These are phyloP conservation scores for Metahyphopichia silvanorum DNA, from an alignment of 805 yeast species.

Conservation along the genomic window DNA sequence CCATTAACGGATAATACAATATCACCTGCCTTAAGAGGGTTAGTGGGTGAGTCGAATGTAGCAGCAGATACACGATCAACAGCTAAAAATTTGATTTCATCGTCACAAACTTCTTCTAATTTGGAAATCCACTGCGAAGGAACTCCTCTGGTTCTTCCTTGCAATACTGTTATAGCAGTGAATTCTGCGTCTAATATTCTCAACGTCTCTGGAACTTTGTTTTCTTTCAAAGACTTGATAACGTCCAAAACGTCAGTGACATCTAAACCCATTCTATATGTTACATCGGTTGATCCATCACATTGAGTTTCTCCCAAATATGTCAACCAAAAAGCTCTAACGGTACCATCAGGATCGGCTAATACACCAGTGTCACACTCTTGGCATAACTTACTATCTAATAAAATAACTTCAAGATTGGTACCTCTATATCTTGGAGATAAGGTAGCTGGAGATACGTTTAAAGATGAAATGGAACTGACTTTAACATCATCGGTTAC, in stretches of 20 bases:
- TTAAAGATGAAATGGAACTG: constrained; percentile 71
- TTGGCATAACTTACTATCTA: constrained; percentile 68
- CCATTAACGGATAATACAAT: constrained; percentile 70
- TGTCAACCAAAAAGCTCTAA: constrained; percentile 83
- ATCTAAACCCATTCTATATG: constrained; percentile 74
- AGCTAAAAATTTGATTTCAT: constrained; percentile 68
- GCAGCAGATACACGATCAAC: constrained; percentile 67
- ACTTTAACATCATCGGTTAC: constrained; percentile 74
- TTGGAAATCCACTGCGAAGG: constrained; percentile 75
- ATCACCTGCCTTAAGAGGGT: constrained; percentile 62
- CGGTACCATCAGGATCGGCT: constrained; percentile 71
- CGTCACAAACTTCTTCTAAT: constrained; percentile 60
- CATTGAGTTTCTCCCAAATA: constrained; percentile 72
- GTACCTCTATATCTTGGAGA: constrained; percentile 85
- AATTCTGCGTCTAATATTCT: constrained; percentile 80
- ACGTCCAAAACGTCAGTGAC: constrained; percentile 61
- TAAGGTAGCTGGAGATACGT: constrained; percentile 63
- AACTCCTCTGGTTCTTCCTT: constrained; percentile 84
- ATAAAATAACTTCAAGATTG: constrained; percentile 70
- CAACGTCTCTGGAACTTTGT: constrained; percentile 46
- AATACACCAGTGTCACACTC: constrained; percentile 80
- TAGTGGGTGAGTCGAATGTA: constrained; percentile 18
- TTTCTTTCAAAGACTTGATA: constrained; percentile 50
- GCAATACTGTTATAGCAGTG: constrained; percentile 60
- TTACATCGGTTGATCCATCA: constrained; percentile 50